Evolutionary conservation across 2,329 filamentous ascomycete genomes (phyloP).

Genomic region (Colletotrichum australisinense): DNA sequence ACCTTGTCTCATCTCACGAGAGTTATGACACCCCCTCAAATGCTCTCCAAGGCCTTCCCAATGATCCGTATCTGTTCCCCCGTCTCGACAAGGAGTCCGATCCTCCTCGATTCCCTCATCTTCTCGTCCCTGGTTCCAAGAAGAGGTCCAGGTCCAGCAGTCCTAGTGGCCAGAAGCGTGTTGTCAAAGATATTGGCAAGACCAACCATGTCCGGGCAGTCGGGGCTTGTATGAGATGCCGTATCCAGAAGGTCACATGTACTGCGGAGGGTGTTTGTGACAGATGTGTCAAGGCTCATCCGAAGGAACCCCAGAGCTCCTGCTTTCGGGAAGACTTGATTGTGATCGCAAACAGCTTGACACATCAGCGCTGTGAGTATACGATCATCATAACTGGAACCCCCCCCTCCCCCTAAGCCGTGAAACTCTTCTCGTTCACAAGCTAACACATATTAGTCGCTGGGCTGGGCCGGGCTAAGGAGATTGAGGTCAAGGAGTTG

Average conservation of each 20-base stretch:
- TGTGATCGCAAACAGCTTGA: neutral
- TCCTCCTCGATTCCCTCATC: neutral
- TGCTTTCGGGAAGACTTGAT: neutral
- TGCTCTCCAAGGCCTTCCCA: neutral
- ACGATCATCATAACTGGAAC: too few species aligned
- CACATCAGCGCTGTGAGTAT: neutral
- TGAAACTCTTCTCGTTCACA: fast-evolving
- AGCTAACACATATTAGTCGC: neutral
- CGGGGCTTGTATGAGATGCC: neutral
- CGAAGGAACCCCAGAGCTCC: neutral
- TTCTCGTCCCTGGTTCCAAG: neutral
- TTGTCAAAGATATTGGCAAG: neutral
- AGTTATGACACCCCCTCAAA: neutral
- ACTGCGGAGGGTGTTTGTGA: neutral
- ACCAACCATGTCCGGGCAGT: neutral
- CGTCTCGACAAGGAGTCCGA: neutral
- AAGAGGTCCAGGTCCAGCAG: neutral
- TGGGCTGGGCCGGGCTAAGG: neutral
- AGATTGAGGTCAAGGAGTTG: neutral
- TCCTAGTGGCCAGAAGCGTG: neutral
- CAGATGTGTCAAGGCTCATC: neutral
- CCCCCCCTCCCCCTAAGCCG: too few species aligned
- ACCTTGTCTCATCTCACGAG: neutral
- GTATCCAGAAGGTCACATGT: neutral
- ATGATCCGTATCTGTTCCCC: neutral